Base-by-base conservation (phyloP, 2,329 filamentous ascomycete species). In the Cercospora citrullina region DNA sequence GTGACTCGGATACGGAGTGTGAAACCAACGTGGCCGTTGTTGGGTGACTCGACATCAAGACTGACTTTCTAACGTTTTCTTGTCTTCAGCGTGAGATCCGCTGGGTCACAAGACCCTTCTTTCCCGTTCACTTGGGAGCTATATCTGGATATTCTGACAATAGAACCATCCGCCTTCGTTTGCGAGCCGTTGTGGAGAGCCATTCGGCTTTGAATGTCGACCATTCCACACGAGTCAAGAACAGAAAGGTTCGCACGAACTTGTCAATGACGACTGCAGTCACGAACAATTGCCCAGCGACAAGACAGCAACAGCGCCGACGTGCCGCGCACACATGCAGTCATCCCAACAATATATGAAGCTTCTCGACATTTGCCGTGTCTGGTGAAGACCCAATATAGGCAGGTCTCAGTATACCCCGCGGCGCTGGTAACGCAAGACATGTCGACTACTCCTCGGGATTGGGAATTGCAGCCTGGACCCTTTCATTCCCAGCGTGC, bases 1-100 rank as follows among this genome's bases (percentile, higher is more conserved):
- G 21, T 12, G 33, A 42, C 36, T 36, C 33, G 30, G 7, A n/a
- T 16, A 28, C 59, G 36, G 59, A 26, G 21, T 28, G 33, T 61
- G 59, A 61, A 48, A 61, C 59, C 36, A 61, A 28, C 59, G 33
- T 61, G 33, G 18, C n/a, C 59, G 18, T 48, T 14, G n/a, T 51
- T n/a, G 6, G 16, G 14, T 48, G 36, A 61, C 36, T 61, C 59
- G 59, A 61, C 59, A 26, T 28, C 8, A 21, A 45, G 21, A 42
- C 45, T 48, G 36, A 42, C 33, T 30, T 23, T 21, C 9, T 48
- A 18, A 48, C 45, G 45, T 21, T 5, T 48, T 23, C 18, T 39
- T 7, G 36, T 30, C 31, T 16, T 23, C 59, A 28, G 36, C 36
- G 59, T n/a, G 21, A 18, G 18, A 23, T 26, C 21, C 33, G 18